A percentile compares a stretch with the other conserved stretches of the same genome.
phyloP scores from a whole-genome alignment of 2,329 filamentous ascomycete genomes.

The Talaromyces sp. region DNA sequence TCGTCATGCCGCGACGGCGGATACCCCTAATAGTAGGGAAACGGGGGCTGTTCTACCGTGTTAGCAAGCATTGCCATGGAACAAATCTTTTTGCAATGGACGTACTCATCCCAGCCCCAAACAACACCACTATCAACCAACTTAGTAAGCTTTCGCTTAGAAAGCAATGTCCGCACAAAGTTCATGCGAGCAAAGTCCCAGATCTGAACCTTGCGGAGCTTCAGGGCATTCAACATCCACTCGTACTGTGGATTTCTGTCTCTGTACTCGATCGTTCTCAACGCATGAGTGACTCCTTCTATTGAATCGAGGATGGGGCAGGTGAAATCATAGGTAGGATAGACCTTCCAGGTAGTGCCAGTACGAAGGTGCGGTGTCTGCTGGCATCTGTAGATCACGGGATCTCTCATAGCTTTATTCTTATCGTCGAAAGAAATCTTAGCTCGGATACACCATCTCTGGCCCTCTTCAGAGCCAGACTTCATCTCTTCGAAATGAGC shows the following conservation, averaged over 20 bases:
- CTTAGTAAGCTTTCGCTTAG: slow-evolving; percentile 54
- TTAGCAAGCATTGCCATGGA: not conserved
- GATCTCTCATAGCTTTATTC: slow-evolving; percentile 94
- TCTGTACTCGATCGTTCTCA: slow-evolving; percentile 62
- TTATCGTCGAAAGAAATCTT: slow-evolving; percentile 89
- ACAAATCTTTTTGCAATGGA: not conserved
- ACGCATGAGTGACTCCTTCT: slow-evolving; percentile 64
- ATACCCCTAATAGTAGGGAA: slow-evolving; percentile 54
- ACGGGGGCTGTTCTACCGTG: slow-evolving; percentile 33
- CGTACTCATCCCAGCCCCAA: slow-evolving; percentile 52
- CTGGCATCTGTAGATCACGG: slow-evolving; percentile 96
- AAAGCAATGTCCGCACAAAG: slow-evolving; percentile 52
- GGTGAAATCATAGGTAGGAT: slow-evolving; percentile 66
- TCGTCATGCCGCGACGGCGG: slow-evolving; percentile 50
- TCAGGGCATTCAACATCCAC: slow-evolving; percentile 51
- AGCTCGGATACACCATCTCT: slow-evolving; percentile 86
- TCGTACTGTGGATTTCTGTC: slow-evolving; percentile 54
- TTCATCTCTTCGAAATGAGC: slow-evolving; percentile 93
- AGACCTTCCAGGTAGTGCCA: slow-evolving; percentile 64
- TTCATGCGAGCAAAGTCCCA: slow-evolving; percentile 56
- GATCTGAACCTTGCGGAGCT: slow-evolving; percentile 48
- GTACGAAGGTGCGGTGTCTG: slow-evolving; percentile 62
- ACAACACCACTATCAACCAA: slow-evolving; percentile 50
- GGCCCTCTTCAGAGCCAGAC: slow-evolving; percentile 72
- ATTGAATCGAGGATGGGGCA: slow-evolving; percentile 63